A percentile compares a stretch with the other conserved stretches of the same genome.
Conservation (phyloP, 1,284 basidiomycete species). For the Irpex rosettiformis region DNA sequence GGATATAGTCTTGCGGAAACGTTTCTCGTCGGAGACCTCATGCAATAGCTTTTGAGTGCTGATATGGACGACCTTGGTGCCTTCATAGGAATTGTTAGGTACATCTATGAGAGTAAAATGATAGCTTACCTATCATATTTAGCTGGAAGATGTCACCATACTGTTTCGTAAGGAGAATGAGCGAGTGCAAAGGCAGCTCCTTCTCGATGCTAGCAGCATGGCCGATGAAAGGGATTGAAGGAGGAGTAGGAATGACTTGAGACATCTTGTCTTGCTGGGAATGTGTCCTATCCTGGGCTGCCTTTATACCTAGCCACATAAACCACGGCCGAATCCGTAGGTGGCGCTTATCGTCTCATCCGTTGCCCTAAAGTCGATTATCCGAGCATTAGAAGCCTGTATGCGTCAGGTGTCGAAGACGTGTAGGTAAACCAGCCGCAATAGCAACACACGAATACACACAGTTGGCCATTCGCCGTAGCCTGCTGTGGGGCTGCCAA, state of each 20-base stretch:
- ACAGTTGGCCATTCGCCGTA: background rate
- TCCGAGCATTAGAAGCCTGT: background rate
- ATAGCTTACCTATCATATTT: constrained; percentile 33
- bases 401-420: background rate
- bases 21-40: constrained; percentile 42
- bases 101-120: background rate
- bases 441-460: background rate
- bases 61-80: constrained; percentile 28
- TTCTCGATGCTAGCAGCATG: constrained; percentile 37
- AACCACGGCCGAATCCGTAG: background rate
- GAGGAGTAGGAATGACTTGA: constrained; percentile 36
- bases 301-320: background rate
- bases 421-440: background rate
- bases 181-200: constrained; percentile 37
- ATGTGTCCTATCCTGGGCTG: background rate
- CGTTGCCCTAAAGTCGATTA: background rate
- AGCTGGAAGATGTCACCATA: constrained; percentile 47
- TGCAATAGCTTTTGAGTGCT: constrained; percentile 36
- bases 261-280: background rate
- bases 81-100: constrained; percentile 16
- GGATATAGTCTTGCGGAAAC: constrained; percentile 38
- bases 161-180: constrained; percentile 36
- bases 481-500: background rate
- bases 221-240: constrained; percentile 41
- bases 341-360: background rate